Evolutionary conservation across 164 flowering plant genomes (phyloP).

Genomic region (Annona cherimola): DNA sequence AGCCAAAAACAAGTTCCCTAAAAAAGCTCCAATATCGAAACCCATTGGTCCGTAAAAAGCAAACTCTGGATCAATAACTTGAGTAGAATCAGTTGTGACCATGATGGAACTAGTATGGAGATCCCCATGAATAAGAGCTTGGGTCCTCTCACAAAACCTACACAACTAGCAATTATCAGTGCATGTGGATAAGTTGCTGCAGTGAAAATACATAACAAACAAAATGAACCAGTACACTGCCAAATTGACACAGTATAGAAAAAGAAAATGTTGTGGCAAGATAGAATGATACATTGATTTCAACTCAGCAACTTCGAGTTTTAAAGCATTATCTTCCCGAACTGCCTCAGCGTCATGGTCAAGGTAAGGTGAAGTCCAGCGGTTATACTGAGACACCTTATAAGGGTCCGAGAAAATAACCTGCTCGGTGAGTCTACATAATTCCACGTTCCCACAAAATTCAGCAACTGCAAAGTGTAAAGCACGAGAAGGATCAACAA

Average conservation of each 20-base stretch:
- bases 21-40: slow-evolving; percentile 84
- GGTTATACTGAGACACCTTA: slow-evolving; percentile 64
- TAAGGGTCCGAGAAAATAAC: slow-evolving; percentile 98
- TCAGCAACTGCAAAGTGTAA: slow-evolving; percentile 69
- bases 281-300: slow-evolving; percentile 58
- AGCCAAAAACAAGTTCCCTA: slow-evolving; percentile 80
- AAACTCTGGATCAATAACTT: slow-evolving; percentile 95
- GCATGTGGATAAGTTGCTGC: not conserved
- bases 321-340: slow-evolving; percentile 62
- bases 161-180: slow-evolving; percentile 5
- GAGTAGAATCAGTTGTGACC: slow-evolving; percentile 88
- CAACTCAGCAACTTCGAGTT: slow-evolving; percentile 85
- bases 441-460: slow-evolving; percentile 88
- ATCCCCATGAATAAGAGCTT: slow-evolving; percentile 94
- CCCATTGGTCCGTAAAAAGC: slow-evolving; percentile 96
- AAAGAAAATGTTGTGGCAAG: slow-evolving; percentile 4
- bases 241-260: not conserved
- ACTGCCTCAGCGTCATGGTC: slow-evolving; percentile 78
- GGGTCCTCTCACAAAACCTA: slow-evolving; percentile 93
- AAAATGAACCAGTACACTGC: not conserved
- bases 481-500: not conserved
- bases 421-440: slow-evolving; percentile 90
- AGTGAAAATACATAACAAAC: not conserved
- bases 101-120: slow-evolving; percentile 93
- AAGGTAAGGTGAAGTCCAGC: slow-evolving; percentile 85